A percentile compares a stretch with the other conserved stretches of the same genome.
Conservation (phyloP, 1,284 basidiomycete genomes). For the Rhodotorula sp. region DNA sequence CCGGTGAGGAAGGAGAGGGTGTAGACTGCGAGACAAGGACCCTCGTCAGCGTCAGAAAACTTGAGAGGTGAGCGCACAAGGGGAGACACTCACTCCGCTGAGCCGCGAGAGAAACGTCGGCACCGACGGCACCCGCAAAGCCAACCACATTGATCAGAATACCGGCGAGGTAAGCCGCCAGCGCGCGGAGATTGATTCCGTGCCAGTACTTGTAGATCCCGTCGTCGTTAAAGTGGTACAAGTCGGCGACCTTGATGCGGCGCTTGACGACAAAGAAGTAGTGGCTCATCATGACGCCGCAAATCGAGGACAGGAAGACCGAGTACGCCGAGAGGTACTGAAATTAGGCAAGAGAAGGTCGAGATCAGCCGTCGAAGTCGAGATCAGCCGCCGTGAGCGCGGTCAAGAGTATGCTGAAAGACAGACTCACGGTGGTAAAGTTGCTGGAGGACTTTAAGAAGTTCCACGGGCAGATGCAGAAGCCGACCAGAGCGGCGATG, state of each 20-base stretch:
- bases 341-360: conserved; percentile 56
- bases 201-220: conserved; percentile 75
- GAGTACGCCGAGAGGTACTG: conserved; percentile 81
- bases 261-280: conserved; percentile 76
- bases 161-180: conserved; percentile 61
- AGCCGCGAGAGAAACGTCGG: conserved; percentile 62
- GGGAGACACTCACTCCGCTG: conserved; percentile 57
- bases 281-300: conserved; percentile 63
- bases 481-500: conserved; percentile 69
- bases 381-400: too few relatives aligned
- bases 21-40: conserved; percentile 16
- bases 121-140: conserved; percentile 54
- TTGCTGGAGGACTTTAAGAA: conserved; percentile 69
- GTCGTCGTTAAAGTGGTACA: conserved; percentile 61
- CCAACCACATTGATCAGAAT: conserved; percentile 76
- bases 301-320: conserved; percentile 76
- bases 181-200: conserved; percentile 68
- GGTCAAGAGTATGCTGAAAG: background rate
- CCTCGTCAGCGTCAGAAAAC: conserved; percentile 21
- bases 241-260: conserved; percentile 66
- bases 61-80: conserved; percentile 25
- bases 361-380: conserved; percentile 49
- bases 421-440: conserved; percentile 58
- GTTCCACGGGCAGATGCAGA: conserved; percentile 67
- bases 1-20: conserved; percentile 51